Base-by-base conservation (phyloP, 176 grass and related monocot species). In the Pontederia crassipes region DNA sequence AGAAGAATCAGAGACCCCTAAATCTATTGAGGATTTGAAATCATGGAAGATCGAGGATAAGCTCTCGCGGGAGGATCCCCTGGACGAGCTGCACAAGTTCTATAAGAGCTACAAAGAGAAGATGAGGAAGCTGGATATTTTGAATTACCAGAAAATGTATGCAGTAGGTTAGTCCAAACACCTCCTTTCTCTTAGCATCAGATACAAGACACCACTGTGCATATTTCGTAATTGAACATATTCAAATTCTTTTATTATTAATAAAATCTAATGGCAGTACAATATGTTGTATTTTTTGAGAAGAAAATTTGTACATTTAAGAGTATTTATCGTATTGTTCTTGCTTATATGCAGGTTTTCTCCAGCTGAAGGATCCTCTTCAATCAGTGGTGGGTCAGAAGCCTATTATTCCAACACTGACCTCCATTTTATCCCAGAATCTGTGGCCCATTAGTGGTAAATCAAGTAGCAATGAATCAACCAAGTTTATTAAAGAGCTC, bases 1-100 rank as follows among this genome's bases (percentile, higher is more conserved):
- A 14, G 93, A 98, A 74, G 87, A 92, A 46, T 92, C 93, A 1
- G 93, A 92, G 62, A 80, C 72, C 17, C 79, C 84, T 5, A 98
- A 89, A 71, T 68, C 82, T 0, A 73, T 86, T 27, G 84, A 98
- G 56, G 88, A 98, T 62, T 71, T 98, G 26, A 92, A 98, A 47
- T 81, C 93, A 17, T 98, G 87, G 87, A 84, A 76, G 82, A 85
- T 86, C 0, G 85, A 92, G 3, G 74, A 83, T 15, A 92, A 92
- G 61, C 92, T 98, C 71, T 64, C 89, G 10, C 93, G 72, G 0
- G 88, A 98, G 35, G 88, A 88, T 28, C 87, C 93, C 0, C 89
- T 92, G 82, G 93, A 98, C 15, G 88, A 98, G 76, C 73, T 98
- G 68, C 83, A 86, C 52, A 92, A 98, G 79, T 98, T 98, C 70